These are phyloP conservation scores for Apiospora kogelbergensis DNA, from an alignment of 2,329 filamentous ascomycete genomes.

Conservation along the genomic window DNA sequence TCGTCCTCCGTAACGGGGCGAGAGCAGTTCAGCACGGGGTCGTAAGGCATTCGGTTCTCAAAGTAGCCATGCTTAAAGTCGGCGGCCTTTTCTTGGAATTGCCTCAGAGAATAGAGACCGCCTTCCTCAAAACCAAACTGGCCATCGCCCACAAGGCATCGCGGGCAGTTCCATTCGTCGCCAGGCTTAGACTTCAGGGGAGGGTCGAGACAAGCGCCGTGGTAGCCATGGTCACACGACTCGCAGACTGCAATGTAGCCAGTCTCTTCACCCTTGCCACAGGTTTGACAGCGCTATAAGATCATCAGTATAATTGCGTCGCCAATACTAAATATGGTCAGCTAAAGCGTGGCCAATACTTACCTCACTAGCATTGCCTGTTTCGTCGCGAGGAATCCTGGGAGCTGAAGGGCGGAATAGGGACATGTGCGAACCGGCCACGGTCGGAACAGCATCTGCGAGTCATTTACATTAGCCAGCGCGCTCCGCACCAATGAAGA, in stretches of 20 bases:
- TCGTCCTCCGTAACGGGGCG: constrained; percentile 89
- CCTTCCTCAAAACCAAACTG: constrained; percentile 98
- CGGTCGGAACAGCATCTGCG: constrained; percentile 70
- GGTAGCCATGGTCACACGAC: constrained; percentile 85
- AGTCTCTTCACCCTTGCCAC: constrained; percentile 74
- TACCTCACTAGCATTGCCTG: constrained; percentile 44
- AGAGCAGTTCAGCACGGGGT: constrained; percentile 78
- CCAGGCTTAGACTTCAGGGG: constrained; percentile 76
- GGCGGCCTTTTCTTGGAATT: constrained; percentile 94
- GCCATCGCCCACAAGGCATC: constrained; percentile 92
- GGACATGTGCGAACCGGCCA: constrained; percentile 96
- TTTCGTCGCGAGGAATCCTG: constrained; percentile 58
- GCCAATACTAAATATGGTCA: background rate
- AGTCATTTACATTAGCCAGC: constrained; percentile 35
- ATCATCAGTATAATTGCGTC: constrained; percentile 18
- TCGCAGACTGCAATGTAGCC: constrained; percentile 79
- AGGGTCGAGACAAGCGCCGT: constrained; percentile 86
- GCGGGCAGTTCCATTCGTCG: constrained; percentile 92
- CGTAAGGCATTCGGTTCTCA: constrained; percentile 83
- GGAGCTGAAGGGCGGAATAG: constrained; percentile 82
- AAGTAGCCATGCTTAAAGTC: constrained; percentile 96
- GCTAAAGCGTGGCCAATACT: constrained; percentile 11
- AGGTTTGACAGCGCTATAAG: constrained; percentile 76
- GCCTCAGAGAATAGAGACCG: constrained; percentile 88
- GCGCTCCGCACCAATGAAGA: constrained; percentile 25